A percentile compares a stretch with the other conserved stretches of the same genome.
Evolutionary conservation across 768 basidiomycete species (phyloP).

Genomic region (Collybiopsis confluens): DNA sequence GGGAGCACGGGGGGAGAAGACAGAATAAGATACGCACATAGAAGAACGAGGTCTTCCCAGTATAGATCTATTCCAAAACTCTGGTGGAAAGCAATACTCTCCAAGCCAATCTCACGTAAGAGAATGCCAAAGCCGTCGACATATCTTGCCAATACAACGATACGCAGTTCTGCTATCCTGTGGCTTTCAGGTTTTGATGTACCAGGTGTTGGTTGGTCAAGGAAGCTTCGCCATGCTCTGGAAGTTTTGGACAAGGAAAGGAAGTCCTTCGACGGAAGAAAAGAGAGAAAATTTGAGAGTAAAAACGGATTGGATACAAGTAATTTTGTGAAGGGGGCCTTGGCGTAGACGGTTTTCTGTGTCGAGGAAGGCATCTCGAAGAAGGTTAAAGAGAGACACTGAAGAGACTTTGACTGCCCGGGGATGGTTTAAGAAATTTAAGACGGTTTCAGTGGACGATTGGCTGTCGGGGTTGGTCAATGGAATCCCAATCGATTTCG

Average conservation of each 20-base stretch:
- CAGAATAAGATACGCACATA: constrained; percentile 46
- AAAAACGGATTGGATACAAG: constrained; percentile 15
- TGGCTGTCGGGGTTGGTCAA: not conserved
- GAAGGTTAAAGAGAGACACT: not conserved
- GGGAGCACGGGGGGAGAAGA: constrained; percentile 10
- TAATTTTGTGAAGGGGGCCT: not conserved
- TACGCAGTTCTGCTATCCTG: constrained; percentile 21
- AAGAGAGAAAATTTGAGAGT: constrained; percentile 23
- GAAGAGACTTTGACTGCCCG: not conserved
- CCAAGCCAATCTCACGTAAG: constrained; percentile 38
- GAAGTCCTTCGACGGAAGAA: constrained; percentile 35
- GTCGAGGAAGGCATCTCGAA: not conserved
- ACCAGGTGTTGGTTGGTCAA: constrained; percentile 10
- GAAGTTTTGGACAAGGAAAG: constrained; percentile 37
- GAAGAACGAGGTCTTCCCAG: constrained; percentile 31
- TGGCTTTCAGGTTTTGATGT: not conserved
- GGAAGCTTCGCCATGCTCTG: constrained; percentile 24
- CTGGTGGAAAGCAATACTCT: constrained; percentile 21
- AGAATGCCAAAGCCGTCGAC: constrained; percentile 51
- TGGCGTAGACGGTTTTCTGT: not conserved
- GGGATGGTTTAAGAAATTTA: not conserved
- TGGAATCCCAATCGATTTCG: no score
- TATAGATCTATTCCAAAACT: no score
- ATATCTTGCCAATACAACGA: constrained; percentile 43
- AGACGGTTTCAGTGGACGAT: not conserved